These are phyloP conservation scores for Hyphopichia wangnamkhiaoensis DNA, from an alignment of 1,139 yeast genomes.

Conservation along the genomic window DNA sequence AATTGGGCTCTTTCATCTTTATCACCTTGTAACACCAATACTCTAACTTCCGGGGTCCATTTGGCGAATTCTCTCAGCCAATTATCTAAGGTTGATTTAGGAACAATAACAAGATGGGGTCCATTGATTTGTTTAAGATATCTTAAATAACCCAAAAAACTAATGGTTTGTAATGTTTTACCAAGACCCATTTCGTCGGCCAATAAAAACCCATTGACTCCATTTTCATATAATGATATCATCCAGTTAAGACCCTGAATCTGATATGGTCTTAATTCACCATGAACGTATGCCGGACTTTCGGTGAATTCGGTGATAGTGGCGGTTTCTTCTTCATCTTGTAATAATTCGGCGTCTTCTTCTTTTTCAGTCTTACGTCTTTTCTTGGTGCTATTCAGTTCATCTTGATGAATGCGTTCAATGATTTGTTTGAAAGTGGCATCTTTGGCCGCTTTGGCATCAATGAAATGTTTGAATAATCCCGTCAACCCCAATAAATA, in stretches of 20 bases:
- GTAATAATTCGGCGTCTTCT: slow-evolving; percentile 67
- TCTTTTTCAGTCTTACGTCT: slow-evolving; percentile 67
- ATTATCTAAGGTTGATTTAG: slow-evolving; percentile 77
- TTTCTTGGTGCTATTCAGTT: slow-evolving; percentile 20
- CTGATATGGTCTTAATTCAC: slow-evolving; percentile 76
- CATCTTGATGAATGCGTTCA: slow-evolving; percentile 35
- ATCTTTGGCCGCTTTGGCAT: slow-evolving; percentile 65
- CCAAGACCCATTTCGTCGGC: slow-evolving; percentile 99
- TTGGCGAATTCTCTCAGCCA: slow-evolving; percentile 76
- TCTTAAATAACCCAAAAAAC: slow-evolving; percentile 73
- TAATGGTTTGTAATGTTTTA: slow-evolving; percentile 89
- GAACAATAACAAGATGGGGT: slow-evolving; percentile 74
- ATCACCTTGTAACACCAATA: slow-evolving; percentile 71
- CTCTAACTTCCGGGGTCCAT: slow-evolving; percentile 79
- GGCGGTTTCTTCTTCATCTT: slow-evolving; percentile 50
- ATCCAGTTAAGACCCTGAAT: slow-evolving; percentile 94
- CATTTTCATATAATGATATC: slow-evolving; percentile 77
- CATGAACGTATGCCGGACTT: slow-evolving; percentile 65
- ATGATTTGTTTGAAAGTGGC: slow-evolving; percentile 54
- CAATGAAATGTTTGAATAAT: slow-evolving; percentile 68
- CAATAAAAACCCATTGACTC: slow-evolving; percentile 75
- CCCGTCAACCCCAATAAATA: slow-evolving; percentile 67
- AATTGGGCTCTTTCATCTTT: slow-evolving; percentile 61
- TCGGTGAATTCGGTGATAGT: slow-evolving; percentile 59
- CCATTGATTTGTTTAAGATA: slow-evolving; percentile 62